Base-by-base conservation (phyloP, 2,329 filamentous ascomycete species). In the Colletotrichum acutatum region DNA sequence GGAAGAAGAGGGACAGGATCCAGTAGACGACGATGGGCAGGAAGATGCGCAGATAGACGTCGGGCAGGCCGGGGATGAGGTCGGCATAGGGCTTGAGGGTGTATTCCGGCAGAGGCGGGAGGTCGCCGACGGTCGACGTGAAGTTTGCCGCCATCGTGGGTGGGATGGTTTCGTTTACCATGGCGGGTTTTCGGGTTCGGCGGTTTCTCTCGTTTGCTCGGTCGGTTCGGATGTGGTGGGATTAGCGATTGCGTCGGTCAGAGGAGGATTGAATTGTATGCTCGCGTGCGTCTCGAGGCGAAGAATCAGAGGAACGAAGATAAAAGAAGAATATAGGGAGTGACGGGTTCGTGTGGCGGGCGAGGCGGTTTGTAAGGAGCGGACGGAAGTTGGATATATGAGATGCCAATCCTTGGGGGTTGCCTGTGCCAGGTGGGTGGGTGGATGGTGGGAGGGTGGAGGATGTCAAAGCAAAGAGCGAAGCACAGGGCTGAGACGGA, bases 21-120 rank as follows among this genome's bases (percentile, higher is more conserved):
- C 97, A 99, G 88, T 99, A 99, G 71, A 93, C 93, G 78, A 94
- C 81, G 74, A 98, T 89, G 34, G 95, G 95, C 16, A 93, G 85
- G 59, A 95, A 82, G 72, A 97, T 87, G 58, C 93, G 90, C 32
- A 98, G 86, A 83, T 93, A 91, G 79, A 93, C 92, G 84, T 99
- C 97, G 72, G 95, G 91, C 22, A 97, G 88, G 83, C 92, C 93
- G 54, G 94, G 86, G 72, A 98, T 82, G 68, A 98, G 86, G 69
- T 95, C 90, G 74, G 91, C 88, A 58, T 93, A 90, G 9, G 91
- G 91, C 75, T 86, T 86, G 69, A 97, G 86, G 28, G 90, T 91
- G 86, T 97, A 98, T n/a, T 89, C 84, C 61, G 97, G 96, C 57
- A 98, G 91, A 65, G 95, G 94, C 77, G 96, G 95, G 66, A 98